Evolutionary conservation across 1,139 yeast genomes (phyloP), one percentile per base, ranked within the genome.

Genomic region (Scheffersomyces segobiensis): DNA sequence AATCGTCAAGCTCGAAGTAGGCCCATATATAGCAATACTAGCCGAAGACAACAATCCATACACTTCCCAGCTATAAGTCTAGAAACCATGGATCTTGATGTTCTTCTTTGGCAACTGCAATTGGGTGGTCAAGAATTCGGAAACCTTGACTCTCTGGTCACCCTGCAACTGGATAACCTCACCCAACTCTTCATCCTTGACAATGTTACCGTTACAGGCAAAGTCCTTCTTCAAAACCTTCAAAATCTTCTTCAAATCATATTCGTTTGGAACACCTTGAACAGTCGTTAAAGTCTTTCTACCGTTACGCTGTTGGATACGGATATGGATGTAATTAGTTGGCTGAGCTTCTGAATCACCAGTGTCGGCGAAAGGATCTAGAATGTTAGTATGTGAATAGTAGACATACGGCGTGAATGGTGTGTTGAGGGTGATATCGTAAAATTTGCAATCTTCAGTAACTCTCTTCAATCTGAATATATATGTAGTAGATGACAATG

Each of bases 271-370:
- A 62, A 95, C 86, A 73, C 99, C 99, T 82, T 95, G 98, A 62
- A 95, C 98, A 51, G 99, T 95, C 67, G 99, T 95, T 77, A 95
- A 87, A 66, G 99, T 95, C 82, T 95, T 95, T 83, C 99, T 93
- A 77, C 99, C 99, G 84, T 95, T 95, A 86, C 99, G 96, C 83
- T 95, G 99, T 82, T 95, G 99, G 76, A 96, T 93, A 86, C 99
- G 96, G 76, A 95, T 93, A 80, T 93, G 99, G 77, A 95, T 91
- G 82, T 93, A 92, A 83, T 91, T 93, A 63, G 97, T 88, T 73
- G 97, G 90, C 82, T 93, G 96, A 70, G 96, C 91, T 79, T 93
- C 98, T 82, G 96, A 96, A 87, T 95, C 98, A 85, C 98, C 98
- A 80, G 98, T 93, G 80, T 95, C 99, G 88, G 98, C 98, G 88